Evolutionary conservation across 768 basidiomycete species (phyloP), one percentile per base, ranked within the genome.

Genomic region (Hemileccinum rubropunctum): DNA sequence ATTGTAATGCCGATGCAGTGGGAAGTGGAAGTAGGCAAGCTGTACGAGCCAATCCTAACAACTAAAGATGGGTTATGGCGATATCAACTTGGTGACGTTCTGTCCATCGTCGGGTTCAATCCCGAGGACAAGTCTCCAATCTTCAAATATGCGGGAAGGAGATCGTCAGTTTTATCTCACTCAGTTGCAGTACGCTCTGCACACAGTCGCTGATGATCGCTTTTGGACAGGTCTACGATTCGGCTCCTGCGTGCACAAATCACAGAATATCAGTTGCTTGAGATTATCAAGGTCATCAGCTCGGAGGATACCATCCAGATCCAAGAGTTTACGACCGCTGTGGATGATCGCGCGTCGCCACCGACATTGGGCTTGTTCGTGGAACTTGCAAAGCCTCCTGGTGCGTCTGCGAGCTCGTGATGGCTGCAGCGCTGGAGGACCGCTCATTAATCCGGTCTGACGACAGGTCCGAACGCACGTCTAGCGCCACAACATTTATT

Each of bases 61-160:
- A 63, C 57, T 1, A 54, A 42, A 21, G 52, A 57, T 14, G 62
- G 62, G 1, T 42, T 63, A 32, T 63, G 62, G 62, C 52, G 59
- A 18, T 61, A 64, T 18, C 50, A 23, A 17, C 42, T 59, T 3
- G 55, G 62, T 2, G 62, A 63, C 18, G 14, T 63, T 4, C n/a
- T 64, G 9, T 35, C 26, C 1, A 47, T 63, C 20, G 14, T 51
- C 4, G 63, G 60, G 10, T 62, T 62, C 35, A 37, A 53, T 17
- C 1, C 47, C 1, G 37, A 55, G 18, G 39, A 20, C 3, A 33
- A 36, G 12, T 18, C 34, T 3, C 62, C 62, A 0, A 9, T 58
- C 10, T 53, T 63, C 34, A 52, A 42, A 11, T 50, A 43, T 12
- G 28, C 26, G 6, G 59, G 62, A 17, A 54, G 62, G 40, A 51